phyloP scores from a whole-genome alignment of 2,329 filamentous ascomycete species.

The Coniella vitis region DNA sequence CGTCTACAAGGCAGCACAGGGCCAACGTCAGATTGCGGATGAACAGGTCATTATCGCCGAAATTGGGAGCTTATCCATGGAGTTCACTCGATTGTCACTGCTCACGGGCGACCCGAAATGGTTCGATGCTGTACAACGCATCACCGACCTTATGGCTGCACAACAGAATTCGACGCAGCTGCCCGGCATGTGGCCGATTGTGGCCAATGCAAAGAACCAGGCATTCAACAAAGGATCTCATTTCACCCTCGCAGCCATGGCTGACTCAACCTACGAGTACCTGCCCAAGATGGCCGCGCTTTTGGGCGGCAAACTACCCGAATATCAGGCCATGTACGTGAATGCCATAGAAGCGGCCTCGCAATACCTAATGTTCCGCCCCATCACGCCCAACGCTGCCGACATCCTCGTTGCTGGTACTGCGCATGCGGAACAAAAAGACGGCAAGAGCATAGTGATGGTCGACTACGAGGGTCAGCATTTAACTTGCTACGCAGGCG shows the following conservation, averaged over 20 bases:
- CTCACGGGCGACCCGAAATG: conserved; percentile 26
- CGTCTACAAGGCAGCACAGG: conserved; percentile 18
- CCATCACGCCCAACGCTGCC: conserved; percentile 47
- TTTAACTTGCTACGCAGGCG: conserved; percentile 45
- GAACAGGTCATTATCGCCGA: conserved; percentile 22
- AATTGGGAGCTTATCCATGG: conserved; percentile 26
- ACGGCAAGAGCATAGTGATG: conserved; percentile 12
- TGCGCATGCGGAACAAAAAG: conserved; percentile 20
- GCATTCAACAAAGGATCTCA: conserved; percentile 13
- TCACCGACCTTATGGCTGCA: conserved; percentile 20
- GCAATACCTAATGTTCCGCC: conserved; percentile 54
- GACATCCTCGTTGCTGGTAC: conserved; percentile 50
- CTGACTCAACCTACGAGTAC: conserved; percentile 38
- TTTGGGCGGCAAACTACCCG: conserved; percentile 46
- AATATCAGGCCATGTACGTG: conserved; percentile 53
- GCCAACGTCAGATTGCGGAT: conserved; percentile 19
- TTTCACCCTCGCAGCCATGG: conserved; percentile 33
- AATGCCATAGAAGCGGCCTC: conserved; percentile 48
- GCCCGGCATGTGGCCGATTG: conserved; percentile 14
- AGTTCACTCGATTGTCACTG: conserved; percentile 26
- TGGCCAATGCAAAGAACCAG: conserved; percentile 6
- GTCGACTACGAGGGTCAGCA: conserved; percentile 33
- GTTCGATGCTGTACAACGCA: conserved; percentile 25
- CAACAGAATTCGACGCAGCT: conserved; percentile 11
- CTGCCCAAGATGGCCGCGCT: conserved; percentile 44